phyloP scores from a whole-genome alignment of 2,329 filamentous ascomycete genomes.

The Trichoderma simmonsii region DNA sequence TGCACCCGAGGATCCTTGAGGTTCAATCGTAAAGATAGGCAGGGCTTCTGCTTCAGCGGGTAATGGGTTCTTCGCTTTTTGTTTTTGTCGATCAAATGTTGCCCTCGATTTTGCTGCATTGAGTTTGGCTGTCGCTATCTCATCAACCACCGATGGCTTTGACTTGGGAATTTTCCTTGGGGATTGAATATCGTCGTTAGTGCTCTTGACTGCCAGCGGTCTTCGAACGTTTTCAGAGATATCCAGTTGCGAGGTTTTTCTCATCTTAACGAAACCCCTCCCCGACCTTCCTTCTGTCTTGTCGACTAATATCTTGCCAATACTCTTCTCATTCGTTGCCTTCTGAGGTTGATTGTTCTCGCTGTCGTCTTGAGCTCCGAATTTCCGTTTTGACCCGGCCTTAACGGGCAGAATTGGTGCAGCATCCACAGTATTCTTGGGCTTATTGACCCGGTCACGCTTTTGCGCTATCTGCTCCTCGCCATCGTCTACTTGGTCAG shows the following conservation, averaged over 20 bases:
- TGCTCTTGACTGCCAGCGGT: slow-evolving; percentile 55
- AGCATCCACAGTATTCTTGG: slow-evolving; percentile 13
- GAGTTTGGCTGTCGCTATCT: slow-evolving; percentile 39
- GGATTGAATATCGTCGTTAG: slow-evolving; percentile 57
- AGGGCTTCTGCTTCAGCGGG: slow-evolving; percentile 24
- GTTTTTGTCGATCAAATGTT: slow-evolving; percentile 27
- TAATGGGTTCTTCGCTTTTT: slow-evolving; percentile 28
- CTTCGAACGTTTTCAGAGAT: slow-evolving; percentile 38
- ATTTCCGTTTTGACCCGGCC: slow-evolving; percentile 57
- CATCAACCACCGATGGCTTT: slow-evolving; percentile 35
- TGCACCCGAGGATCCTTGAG: slow-evolving; percentile 21
- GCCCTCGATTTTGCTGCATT: slow-evolving; percentile 32
- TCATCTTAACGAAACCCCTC: slow-evolving; percentile 44
- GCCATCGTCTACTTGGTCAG: not conserved
- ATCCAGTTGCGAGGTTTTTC: slow-evolving; percentile 39
- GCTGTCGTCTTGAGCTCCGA: slow-evolving; percentile 53
- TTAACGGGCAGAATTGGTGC: slow-evolving; percentile 34
- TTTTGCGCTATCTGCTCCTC: not conserved
- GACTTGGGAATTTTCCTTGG: slow-evolving; percentile 50
- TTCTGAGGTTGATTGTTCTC: slow-evolving; percentile 33
- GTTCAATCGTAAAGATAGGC: slow-evolving; percentile 20
- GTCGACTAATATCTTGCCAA: slow-evolving; percentile 23
- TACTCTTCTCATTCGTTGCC: slow-evolving; percentile 30
- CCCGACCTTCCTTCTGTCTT: slow-evolving; percentile 40
- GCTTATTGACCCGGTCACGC: not conserved